Base-by-base conservation (phyloP, 2,329 filamentous ascomycete species). In the Bipolaris sorokiniana region DNA sequence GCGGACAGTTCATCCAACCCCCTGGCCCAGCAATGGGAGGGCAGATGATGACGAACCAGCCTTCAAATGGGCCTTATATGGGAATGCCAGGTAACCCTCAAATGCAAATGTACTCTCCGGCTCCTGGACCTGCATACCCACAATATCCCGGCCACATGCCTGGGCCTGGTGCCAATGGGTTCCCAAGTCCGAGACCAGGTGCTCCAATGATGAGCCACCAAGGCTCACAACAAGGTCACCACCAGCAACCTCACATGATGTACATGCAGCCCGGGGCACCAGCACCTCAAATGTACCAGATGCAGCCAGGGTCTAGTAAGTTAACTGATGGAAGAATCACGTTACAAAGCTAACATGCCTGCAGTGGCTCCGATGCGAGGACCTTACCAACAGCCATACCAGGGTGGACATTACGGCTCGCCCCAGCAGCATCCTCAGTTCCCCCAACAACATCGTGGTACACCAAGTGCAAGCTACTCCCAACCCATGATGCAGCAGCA, bases 161-260 rank as follows among this genome's bases (percentile, higher is more conserved):
- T 31, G 81, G 83, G 52, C 86, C 89, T 18, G 90, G 86, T 41
- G 83, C 86, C 7, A 90, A 88, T 66, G 91, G 92, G 15, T 97
- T 91, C 71, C 90, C 92, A n/a, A 97, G 94, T 73, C 94, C 94
- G 1, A 88, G 91, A 54, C 86, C 92, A 46, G 88, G 88, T 47
- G 73, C 95, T 11, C 89, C 91, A 1, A 92, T 96, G 88, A 98
- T 98, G 94, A 90, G 89, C 69, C 93, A 93, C 65, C 92, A 97
- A 78, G 91, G 91, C 53, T 97, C 93, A 26, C 94, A 97, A 71
- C 93, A 96, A 75, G 92, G 93, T 38, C 92, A 96, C 73, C 82
- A 82, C 54, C 81, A 82, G 46, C 81, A 87, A 80, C 61, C 65
- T 13, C 69, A 86, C 82, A 79, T 93, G 85, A 81, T 90, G 85